Percentiles rank a stretch among this genome's conserved stretches.
These are phyloP conservation scores for Elsinoe necatrix DNA, from an alignment of 2,329 filamentous ascomycete species.

Conservation along the genomic window DNA sequence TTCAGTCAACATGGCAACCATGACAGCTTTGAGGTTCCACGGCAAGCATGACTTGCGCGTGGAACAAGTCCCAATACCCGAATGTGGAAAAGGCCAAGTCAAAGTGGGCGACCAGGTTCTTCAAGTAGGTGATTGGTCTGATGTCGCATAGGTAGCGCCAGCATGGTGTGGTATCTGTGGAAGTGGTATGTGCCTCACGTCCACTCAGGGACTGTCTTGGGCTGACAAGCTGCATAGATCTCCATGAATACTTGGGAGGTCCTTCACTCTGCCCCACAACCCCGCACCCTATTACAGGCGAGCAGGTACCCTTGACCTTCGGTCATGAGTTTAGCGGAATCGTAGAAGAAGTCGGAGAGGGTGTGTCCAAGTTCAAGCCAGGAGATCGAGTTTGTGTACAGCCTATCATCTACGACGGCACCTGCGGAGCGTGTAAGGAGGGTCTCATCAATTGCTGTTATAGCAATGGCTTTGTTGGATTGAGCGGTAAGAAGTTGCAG, in stretches of 20 bases:
- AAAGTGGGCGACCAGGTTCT: slow-evolving; percentile 18
- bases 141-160: slow-evolving; percentile 24
- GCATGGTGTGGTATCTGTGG: slow-evolving; percentile 31
- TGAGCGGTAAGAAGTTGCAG: slow-evolving; percentile 34
- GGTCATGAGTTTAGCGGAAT: slow-evolving; percentile 47
- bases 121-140: not conserved
- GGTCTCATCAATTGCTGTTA: slow-evolving; percentile 48
- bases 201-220: not conserved
- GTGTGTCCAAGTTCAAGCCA: slow-evolving; percentile 37
- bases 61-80: slow-evolving; percentile 29
- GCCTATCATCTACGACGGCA: slow-evolving; percentile 48
- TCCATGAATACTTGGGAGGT: slow-evolving; percentile 31
- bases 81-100: slow-evolving; percentile 29
- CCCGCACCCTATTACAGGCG: slow-evolving; percentile 48
- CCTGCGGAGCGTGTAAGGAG: slow-evolving; percentile 45
- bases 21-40: slow-evolving; percentile 34
- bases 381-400: slow-evolving; percentile 44
- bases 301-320: slow-evolving; percentile 44
- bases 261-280: slow-evolving; percentile 38
- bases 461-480: slow-evolving; percentile 45
- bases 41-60: slow-evolving; percentile 30
- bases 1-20: slow-evolving; percentile 18
- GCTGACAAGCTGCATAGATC: slow-evolving; percentile 19
- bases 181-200: slow-evolving; percentile 16
- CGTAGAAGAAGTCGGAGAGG: slow-evolving; percentile 45